Evolutionary conservation across 2,329 filamentous ascomycete genomes (phyloP), one percentile per base, ranked within the genome.

Genomic region (Stagonosporopsis rhizophila): DNA sequence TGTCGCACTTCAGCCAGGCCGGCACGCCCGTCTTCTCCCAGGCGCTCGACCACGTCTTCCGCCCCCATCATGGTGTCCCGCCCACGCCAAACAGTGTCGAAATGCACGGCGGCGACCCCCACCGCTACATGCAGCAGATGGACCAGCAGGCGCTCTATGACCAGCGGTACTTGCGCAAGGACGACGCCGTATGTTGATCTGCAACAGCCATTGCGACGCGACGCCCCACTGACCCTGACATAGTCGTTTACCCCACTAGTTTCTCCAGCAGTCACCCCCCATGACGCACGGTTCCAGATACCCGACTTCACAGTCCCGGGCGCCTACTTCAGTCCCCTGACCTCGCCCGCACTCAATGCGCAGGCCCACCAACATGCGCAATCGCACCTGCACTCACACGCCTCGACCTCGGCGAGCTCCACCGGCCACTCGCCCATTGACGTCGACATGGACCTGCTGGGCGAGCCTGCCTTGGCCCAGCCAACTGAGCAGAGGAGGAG

Each of bases 1-100:
- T 57, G 39, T 59, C 66, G 9, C 65, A 61, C 25, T 72, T 69
- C 62, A 61, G 51, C 57, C 70, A 74, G 59, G 71, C 77, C 22
- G 72, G 73, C 40, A 75, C 78, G 20, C 62, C 67, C 11, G 66
- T 69, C 34, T 78, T 76, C 62, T 68, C 73, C 27, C 72, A 71
- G 39, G 80, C 81, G 32, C 77, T 78, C 42, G 77, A 78, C 20
- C 71, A 72, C 3, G 61, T 61, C 64, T 82, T 76, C 52, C 82
- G 76, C 47, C 81, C 84, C 56, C 83, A 82, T 60, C 81, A 83
- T 56, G 86, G 89, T 48, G 85, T 92, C 7, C 91, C 91, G 6
- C 90, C 90, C 2, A 95, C 91, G 14, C 91, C 91, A 0, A 91
- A 90, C 72, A 94, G 91, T 71, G 82, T 92, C 23, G 90, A 94